A percentile compares a stretch with the other conserved stretches of the same genome.
These are phyloP conservation scores for Ogataea chonburiensis DNA, from an alignment of 805 yeast genomes.

Conservation along the genomic window DNA sequence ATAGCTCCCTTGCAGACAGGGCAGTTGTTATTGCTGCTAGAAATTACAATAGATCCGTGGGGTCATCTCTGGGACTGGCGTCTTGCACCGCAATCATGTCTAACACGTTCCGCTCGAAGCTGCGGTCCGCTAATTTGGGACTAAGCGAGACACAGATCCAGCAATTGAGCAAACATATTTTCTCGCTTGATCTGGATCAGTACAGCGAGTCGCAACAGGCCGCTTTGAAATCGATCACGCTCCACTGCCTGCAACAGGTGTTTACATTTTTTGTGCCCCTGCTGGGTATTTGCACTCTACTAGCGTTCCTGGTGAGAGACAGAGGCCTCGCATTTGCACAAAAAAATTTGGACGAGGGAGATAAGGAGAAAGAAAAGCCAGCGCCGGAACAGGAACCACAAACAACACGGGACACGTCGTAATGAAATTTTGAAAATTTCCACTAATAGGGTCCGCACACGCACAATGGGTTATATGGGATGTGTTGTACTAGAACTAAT, in stretches of 20 bases:
- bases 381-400: no score
- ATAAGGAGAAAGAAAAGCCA: no score
- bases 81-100: slow-evolving; percentile 33
- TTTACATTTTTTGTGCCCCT: slow-evolving; percentile 39
- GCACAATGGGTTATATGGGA: no score
- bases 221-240: slow-evolving; percentile 29
- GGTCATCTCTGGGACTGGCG: slow-evolving; percentile 63
- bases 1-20: slow-evolving; percentile 48
- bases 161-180: slow-evolving; percentile 33
- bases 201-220: slow-evolving; percentile 26
- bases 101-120: slow-evolving; percentile 23
- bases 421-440: no score
- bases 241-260: slow-evolving; percentile 32
- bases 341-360: neutral
- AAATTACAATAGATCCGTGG: slow-evolving; percentile 56
- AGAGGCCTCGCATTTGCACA: slow-evolving; percentile 31
- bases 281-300: slow-evolving; percentile 34
- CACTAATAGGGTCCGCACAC: no score
- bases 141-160: slow-evolving; percentile 13
- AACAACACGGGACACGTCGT: no score
- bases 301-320: slow-evolving; percentile 38
- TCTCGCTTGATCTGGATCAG: slow-evolving; percentile 29
- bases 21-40: slow-evolving; percentile 59
- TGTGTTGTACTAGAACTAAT: no score
- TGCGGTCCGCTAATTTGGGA: slow-evolving; percentile 13